These are phyloP conservation scores for Cymbopogon citratus DNA, from an alignment of 176 grass and related monocot genomes.

Conservation along the genomic window DNA sequence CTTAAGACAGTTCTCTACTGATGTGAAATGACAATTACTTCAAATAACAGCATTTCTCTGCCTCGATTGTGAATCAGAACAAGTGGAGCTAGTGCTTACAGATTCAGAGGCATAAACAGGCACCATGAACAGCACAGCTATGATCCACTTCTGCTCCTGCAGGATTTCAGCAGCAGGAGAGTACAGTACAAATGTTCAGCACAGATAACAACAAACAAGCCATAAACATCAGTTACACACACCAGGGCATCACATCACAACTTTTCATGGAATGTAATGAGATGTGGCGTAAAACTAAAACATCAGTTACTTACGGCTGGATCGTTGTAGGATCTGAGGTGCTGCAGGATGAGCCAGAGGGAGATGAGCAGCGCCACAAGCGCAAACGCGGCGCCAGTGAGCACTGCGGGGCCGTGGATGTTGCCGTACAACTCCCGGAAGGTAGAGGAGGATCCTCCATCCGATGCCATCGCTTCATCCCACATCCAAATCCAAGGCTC, in stretches of 20 bases:
- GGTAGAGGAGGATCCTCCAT: constrained; percentile 32
- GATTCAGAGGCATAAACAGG: constrained; percentile 88
- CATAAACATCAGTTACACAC: not conserved
- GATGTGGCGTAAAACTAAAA: not conserved
- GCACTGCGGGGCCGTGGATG: constrained; percentile 43
- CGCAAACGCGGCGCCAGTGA: constrained; percentile 49
- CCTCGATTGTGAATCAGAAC: not conserved
- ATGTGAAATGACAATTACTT: not conserved
- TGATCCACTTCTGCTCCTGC: constrained; percentile 96
- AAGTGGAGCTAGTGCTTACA: constrained; percentile 33
- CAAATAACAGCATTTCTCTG: not conserved
- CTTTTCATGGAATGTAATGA: not conserved
- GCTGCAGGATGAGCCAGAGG: constrained; percentile 71
- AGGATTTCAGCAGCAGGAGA: constrained; percentile 1
- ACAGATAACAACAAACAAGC: not conserved
- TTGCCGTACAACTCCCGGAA: constrained; percentile 48
- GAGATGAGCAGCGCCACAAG: constrained; percentile 62
- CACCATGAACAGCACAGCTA: constrained; percentile 87
- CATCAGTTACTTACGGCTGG: constrained; percentile 38
- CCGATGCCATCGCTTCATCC: constrained; percentile 22
- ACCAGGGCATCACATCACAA: not conserved
- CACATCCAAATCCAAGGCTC: not conserved
- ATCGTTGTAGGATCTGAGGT: constrained; percentile 74
- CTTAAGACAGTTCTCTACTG: not conserved
- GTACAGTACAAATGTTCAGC: not conserved